Conservation (phyloP, 345 rosid genomes). For the Pugionium cornutum region DNA sequence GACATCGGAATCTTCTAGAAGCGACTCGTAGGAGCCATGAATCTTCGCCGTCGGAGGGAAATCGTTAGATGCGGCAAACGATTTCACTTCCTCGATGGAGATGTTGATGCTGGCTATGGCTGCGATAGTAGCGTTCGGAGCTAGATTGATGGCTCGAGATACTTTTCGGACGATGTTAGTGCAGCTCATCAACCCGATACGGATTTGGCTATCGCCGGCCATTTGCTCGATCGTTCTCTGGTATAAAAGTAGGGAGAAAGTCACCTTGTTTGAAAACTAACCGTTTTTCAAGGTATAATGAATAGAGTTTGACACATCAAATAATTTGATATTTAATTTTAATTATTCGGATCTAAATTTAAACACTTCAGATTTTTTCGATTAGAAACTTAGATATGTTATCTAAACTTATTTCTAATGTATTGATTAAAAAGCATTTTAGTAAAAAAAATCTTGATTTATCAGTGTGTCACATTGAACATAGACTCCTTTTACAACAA, state of each 20-base stretch:
- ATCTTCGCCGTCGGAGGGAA: constrained; percentile 58
- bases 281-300: no score
- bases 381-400: no score
- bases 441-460: no score
- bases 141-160: constrained; percentile 58
- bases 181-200: constrained; percentile 73
- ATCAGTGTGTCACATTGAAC: no score
- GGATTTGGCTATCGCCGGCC: constrained; percentile 39
- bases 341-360: no score
- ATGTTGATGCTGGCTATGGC: constrained; percentile 58
- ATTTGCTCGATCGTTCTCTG: constrained; percentile 3
- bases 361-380: no score
- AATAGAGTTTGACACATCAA: no score
- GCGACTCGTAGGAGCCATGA: constrained; percentile 68
- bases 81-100: constrained; percentile 53
- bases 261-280: no score
- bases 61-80: constrained; percentile 60
- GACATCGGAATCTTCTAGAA: constrained; percentile 68
- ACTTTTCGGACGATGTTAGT: constrained; percentile 72
- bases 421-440: no score
- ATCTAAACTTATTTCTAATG: no score
- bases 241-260: not conserved
- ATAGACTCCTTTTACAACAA: no score
- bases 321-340: no score
- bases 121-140: constrained; percentile 65